Percentiles rank a stretch among this genome's conserved stretches.
phyloP scores from a whole-genome alignment of 1,284 basidiomycete genomes.

The Boletus smithii region DNA sequence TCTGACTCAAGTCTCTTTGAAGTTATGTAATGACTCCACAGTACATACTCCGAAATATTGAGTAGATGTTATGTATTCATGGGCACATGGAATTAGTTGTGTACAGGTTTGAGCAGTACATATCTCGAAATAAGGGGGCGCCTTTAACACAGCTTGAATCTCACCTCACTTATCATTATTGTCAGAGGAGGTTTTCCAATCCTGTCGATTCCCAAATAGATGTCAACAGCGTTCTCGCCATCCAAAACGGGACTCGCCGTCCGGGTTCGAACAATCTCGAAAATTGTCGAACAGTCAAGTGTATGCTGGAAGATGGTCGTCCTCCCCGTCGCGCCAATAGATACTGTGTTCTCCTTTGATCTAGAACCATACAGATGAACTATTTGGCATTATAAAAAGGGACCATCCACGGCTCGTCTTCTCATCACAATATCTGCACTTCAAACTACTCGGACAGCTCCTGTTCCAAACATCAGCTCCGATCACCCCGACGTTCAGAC shows the following conservation, averaged over 20 bases:
- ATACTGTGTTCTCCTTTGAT: not conserved
- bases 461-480: too few relatives aligned
- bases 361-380: conserved; percentile 6
- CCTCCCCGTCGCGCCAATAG: too few relatives aligned
- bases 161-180: too few relatives aligned
- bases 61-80: too few relatives aligned
- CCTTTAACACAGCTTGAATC: too few relatives aligned
- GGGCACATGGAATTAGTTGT: too few relatives aligned
- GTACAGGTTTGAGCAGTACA: too few relatives aligned
- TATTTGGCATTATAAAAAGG: not conserved
- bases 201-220: conserved; percentile 4
- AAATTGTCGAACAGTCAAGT: conserved; percentile 5
- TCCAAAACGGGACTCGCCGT: conserved; percentile 6
- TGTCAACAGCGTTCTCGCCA: not conserved
- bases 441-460: not conserved
- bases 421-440: not conserved
- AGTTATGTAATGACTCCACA: too few relatives aligned
- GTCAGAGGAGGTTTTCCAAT: not conserved
- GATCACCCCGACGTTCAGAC: too few relatives aligned
- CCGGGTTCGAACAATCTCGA: conserved; percentile 7
- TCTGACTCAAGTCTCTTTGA: too few relatives aligned
- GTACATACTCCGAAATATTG: too few relatives aligned
- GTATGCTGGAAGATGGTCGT: not conserved
- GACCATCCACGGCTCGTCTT: not conserved
- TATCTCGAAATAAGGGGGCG: too few relatives aligned